These are phyloP conservation scores for Hansenula lynferdii DNA, from an alignment of 1,139 yeast species.

Conservation along the genomic window DNA sequence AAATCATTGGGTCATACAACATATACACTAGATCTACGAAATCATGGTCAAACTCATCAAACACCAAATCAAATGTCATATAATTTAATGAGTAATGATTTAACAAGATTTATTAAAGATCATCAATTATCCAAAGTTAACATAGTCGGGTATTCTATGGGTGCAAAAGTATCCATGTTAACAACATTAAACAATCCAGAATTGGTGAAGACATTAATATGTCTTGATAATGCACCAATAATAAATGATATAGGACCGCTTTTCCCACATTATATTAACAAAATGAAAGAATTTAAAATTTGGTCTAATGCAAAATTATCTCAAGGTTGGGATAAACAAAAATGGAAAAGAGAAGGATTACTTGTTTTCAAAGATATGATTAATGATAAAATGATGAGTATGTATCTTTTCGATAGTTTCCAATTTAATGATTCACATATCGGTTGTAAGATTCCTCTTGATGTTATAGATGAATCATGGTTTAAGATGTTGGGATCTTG, in stretches of 20 bases:
- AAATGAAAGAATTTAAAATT: constrained; percentile 1
- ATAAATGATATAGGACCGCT: constrained; percentile 9
- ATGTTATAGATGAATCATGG: background rate
- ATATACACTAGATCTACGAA: constrained; percentile 33
- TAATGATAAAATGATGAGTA: background rate
- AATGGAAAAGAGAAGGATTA: background rate
- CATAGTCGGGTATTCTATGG: constrained; percentile 47
- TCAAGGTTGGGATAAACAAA: background rate
- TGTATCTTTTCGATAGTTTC: background rate
- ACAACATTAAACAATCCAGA: constrained; percentile 32
- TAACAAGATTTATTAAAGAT: constrained; percentile 25
- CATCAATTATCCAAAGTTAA: constrained; percentile 22
- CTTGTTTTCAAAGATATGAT: background rate
- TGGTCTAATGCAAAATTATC: background rate
- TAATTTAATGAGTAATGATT: constrained; percentile 32
- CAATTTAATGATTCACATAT: background rate
- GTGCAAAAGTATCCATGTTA: constrained; percentile 45
- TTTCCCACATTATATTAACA: constrained; percentile 4
- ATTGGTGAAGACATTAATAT: constrained; percentile 30
- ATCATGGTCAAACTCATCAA: constrained; percentile 37
- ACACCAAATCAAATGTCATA: constrained; percentile 31
- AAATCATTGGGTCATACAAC: background rate
- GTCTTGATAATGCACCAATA: constrained; percentile 42
- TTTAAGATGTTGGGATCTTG: constrained; percentile 29
- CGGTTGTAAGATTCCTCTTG: background rate